Conservation (phyloP, 176 grass and related monocot genomes). For the Ensete glaucum region DNA sequence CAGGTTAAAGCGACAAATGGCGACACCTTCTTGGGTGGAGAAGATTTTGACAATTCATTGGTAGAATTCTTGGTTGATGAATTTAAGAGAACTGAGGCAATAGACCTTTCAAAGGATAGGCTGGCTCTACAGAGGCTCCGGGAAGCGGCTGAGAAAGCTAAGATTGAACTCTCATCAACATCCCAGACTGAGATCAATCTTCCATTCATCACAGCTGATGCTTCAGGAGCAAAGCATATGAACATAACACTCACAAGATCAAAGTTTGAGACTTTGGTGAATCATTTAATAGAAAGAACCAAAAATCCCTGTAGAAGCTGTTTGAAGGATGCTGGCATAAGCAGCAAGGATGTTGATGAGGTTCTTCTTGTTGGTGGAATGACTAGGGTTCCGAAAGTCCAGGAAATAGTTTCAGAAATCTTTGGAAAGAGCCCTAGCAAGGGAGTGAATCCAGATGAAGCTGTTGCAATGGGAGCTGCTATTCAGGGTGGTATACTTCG, state of each 20-base stretch:
- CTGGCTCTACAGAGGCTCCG: conserved; percentile 51
- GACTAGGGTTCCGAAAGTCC: conserved; percentile 74
- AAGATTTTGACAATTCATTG: conserved; percentile 71
- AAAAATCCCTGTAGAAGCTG: conserved; percentile 58
- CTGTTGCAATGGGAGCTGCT: conserved; percentile 60
- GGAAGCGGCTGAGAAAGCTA: conserved; percentile 73
- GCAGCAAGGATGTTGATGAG: conserved; percentile 58
- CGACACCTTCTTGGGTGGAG: conserved; percentile 76
- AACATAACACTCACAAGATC: conserved; percentile 70
- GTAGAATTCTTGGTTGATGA: conserved; percentile 60
- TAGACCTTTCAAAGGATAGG: conserved; percentile 65
- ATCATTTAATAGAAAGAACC: conserved; percentile 57
- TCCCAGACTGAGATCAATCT: conserved; percentile 68
- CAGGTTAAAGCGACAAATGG: conserved; percentile 79
- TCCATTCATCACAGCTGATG: conserved; percentile 69
- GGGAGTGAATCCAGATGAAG: conserved; percentile 73
- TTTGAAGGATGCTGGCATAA: conserved; percentile 56
- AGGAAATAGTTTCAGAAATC: conserved; percentile 48
- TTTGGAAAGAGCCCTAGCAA: conserved; percentile 60
- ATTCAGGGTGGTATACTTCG: conserved; percentile 63
- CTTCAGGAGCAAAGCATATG: conserved; percentile 67
- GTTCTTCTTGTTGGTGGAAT: conserved; percentile 72
- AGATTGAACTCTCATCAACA: conserved; percentile 66
- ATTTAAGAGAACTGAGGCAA: conserved; percentile 51
- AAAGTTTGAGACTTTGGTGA: conserved; percentile 56